Base-by-base conservation (phyloP, 2,329 filamentous ascomycete genomes). In the Raffaelea albimanens region DNA sequence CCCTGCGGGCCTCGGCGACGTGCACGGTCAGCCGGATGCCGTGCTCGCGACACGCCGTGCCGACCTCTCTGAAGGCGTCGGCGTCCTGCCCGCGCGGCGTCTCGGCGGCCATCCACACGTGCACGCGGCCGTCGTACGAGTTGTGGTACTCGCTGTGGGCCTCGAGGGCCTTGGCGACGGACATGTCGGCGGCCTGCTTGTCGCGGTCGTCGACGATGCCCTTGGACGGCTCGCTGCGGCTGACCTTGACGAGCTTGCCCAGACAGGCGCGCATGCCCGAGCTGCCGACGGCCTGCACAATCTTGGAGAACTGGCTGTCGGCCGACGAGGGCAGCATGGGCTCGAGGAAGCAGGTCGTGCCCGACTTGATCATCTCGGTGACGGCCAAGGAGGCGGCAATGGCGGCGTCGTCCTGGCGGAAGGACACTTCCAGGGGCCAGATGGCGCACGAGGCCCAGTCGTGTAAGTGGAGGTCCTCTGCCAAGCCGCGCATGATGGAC, bases 311-410 rank as follows among this genome's bases (percentile, higher is more conserved):
- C 34, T 38, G 13, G 18, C n/a, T 38, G 11, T 14, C 39, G 18
- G 16, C 39, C 22, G 29, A 42, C 18, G 45, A 33, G 8, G 45
- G 45, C n/a, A 46, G 39, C 45, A 46, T 46, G 9, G 45, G 45
- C 29, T 46, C 45, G 14, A 46, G 36, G 40, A 47, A 47, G 31
- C 45, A 47, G 8, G 45, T 47, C 13, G 45, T 47, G 20, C 40
- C 45, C 20, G 45, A 29, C 33, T 47, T 43, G 19, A 43, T n/a
- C 45, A 47, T 43, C 18, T 47, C 45, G 0, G 45, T 22, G 16
- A 43, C 39, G 8, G 45, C 29, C 29, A 47, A 31, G 4, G 21
- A n/a, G 3, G 45, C 31, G 1, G 45, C 45, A 5, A 29, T 19
- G 7, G 40, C 40, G 4, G 23, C 40, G 18, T 47, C 45, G 20